A percentile compares a stretch with the other conserved stretches of the same genome.
Conservation (phyloP, 345 rosid species). For the Geranium brycei region DNA sequence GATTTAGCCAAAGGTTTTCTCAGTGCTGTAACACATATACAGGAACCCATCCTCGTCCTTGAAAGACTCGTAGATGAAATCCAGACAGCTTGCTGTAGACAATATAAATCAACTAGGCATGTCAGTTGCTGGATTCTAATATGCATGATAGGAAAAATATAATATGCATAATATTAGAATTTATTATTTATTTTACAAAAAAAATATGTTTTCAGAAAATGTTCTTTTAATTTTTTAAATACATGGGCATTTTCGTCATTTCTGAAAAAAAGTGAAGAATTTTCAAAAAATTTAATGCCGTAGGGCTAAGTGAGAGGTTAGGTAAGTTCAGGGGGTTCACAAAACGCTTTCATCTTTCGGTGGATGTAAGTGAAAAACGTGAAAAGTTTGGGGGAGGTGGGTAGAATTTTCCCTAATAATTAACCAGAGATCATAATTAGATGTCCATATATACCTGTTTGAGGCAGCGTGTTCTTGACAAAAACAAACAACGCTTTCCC, state of each 20-base stretch:
- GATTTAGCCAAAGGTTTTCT: constrained; percentile 51
- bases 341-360: too few species aligned
- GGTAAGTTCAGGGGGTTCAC: too few species aligned
- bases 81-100: constrained; percentile 55
- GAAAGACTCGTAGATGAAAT: constrained; percentile 47
- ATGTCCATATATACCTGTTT: constrained; percentile 35
- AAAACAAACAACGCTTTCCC: constrained; percentile 75
- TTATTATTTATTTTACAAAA: too few species aligned
- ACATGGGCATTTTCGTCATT: too few species aligned
- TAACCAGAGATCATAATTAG: neutral
- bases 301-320: too few species aligned
- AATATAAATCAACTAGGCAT: neutral
- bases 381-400: too few species aligned
- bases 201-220: too few species aligned
- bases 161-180: too few species aligned
- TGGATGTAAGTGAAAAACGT: too few species aligned
- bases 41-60: constrained; percentile 85
- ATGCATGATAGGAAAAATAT: neutral
- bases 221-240: too few species aligned
- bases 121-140: neutral
- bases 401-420: neutral
- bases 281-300: too few species aligned
- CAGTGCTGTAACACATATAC: constrained; percentile 80
- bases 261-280: too few species aligned
- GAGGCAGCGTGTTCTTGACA: constrained; percentile 69